Percentiles rank a stretch among this genome's conserved stretches.
Conservation (phyloP, 2,329 filamentous ascomycete species). For the Chalaropsis ovoidea region DNA sequence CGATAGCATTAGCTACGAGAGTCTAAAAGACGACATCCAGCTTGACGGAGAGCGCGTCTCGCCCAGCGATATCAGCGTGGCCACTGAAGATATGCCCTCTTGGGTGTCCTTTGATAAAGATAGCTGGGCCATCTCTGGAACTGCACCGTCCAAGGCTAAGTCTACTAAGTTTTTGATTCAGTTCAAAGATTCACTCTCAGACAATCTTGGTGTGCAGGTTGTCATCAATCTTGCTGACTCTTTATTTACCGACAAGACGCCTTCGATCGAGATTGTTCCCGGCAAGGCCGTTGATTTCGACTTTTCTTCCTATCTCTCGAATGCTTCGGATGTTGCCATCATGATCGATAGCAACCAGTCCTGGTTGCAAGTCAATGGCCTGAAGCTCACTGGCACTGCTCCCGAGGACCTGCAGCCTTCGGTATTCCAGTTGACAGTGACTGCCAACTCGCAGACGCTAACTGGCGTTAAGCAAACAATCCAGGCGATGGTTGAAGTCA, state of each 20-base stretch:
- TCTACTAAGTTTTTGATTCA: constrained; percentile 54
- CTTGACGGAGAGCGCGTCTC: constrained; percentile 47
- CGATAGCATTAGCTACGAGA: constrained; percentile 41
- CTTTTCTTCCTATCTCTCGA: constrained; percentile 36
- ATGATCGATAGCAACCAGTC: constrained; percentile 33
- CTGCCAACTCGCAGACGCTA: constrained; percentile 25
- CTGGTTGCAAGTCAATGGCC: constrained; percentile 38
- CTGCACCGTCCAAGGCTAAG: constrained; percentile 46
- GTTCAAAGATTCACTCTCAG: constrained; percentile 49
- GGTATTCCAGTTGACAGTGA: constrained; percentile 16
- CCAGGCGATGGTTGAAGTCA: constrained; percentile 33
- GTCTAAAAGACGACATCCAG: constrained; percentile 42
- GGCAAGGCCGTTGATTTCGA: constrained; percentile 38
- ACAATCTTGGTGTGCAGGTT: constrained; percentile 48
- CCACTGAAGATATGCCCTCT: constrained; percentile 44
- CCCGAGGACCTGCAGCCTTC: constrained; percentile 28
- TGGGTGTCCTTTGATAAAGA: constrained; percentile 60
- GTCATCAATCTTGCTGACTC: constrained; percentile 33
- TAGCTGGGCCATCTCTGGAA: constrained; percentile 55
- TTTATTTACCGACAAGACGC: constrained; percentile 34
- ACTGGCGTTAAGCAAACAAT: constrained; percentile 23
- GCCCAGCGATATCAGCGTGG: constrained; percentile 44
- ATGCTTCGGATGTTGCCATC: constrained; percentile 35
- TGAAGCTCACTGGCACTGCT: constrained; percentile 36
- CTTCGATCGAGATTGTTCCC: constrained; percentile 35